Evolutionary conservation across 805 yeast genomes (phyloP).

Genomic region (Wickerhamia fluorescens): DNA sequence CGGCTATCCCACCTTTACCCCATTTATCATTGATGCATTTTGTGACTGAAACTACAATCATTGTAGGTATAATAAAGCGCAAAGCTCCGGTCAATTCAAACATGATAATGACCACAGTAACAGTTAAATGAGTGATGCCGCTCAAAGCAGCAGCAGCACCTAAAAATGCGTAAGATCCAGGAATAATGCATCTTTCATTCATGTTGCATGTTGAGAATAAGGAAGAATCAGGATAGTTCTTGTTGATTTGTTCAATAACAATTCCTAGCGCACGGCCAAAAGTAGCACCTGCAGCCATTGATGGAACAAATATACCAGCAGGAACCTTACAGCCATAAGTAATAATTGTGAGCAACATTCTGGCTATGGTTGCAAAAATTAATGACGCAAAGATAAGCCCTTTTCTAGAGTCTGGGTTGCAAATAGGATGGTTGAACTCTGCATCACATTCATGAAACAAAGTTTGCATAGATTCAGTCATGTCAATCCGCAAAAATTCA

Average conservation of each 20-base stretch:
- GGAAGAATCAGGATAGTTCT: conserved; percentile 26
- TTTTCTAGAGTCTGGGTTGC: conserved; percentile 24
- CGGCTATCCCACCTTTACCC: conserved; percentile 88
- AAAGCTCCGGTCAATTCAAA: conserved; percentile 92
- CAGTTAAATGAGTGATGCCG: conserved; percentile 89
- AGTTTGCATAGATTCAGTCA: conserved; percentile 93
- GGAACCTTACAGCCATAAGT: conserved; percentile 94
- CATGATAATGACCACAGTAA: conserved; percentile 81
- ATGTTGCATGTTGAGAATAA: conserved; percentile 25
- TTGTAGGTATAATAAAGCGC: conserved; percentile 85
- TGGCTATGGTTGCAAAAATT: conserved; percentile 59
- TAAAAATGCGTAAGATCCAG: conserved; percentile 90
- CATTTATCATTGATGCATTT: conserved; percentile 68
- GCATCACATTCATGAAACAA: conserved; percentile 76
- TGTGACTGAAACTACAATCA: conserved; percentile 91
- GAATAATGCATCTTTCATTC: conserved; percentile 58
- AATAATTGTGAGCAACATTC: conserved; percentile 67
- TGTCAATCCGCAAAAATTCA: conserved; percentile 73
- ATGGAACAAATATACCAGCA: conserved; percentile 96
- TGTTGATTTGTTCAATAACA: conserved; percentile 43
- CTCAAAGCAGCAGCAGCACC: conserved; percentile 95
- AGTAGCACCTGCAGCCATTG: conserved; percentile 95
- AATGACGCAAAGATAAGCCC: conserved; percentile 45
- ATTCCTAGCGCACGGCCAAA: conserved; percentile 86
- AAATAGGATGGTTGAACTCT: conserved; percentile 35